Percentiles rank a stretch among this genome's conserved stretches.
Evolutionary conservation across 2,329 filamentous ascomycete genomes (phyloP).

Genomic region (Fusarium nematophilum): DNA sequence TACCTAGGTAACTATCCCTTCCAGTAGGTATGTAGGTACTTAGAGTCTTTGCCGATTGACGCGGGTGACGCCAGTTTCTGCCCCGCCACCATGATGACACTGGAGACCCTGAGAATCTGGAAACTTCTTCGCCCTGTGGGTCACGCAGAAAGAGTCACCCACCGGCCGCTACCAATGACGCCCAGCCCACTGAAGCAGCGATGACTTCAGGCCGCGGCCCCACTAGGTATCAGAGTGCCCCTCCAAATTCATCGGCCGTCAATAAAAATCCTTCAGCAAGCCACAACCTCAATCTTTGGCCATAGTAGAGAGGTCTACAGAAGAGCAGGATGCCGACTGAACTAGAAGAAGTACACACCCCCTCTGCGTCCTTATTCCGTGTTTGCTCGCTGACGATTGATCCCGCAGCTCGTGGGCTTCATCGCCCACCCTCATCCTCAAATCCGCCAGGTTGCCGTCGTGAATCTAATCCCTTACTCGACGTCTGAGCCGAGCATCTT

Average conservation of each 20-base stretch:
- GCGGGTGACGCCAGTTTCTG: too few relatives aligned
- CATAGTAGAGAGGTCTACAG: neutral
- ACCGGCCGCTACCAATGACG: conserved; percentile 30
- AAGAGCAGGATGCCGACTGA: conserved; percentile 73
- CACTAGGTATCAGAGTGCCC: conserved; percentile 41
- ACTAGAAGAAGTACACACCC: conserved; percentile 74
- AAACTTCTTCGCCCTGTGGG: conserved; percentile 42
- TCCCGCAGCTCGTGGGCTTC: conserved; percentile 85
- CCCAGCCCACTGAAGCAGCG: conserved; percentile 40
- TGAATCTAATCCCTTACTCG: conserved; percentile 88
- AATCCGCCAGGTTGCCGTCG: conserved; percentile 85
- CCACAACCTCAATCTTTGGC: neutral
- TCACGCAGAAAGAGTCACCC: conserved; percentile 40
- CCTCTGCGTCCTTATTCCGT: neutral
- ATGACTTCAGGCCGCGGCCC: conserved; percentile 45
- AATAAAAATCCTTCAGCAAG: conserved; percentile 31
- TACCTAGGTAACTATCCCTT: too few relatives aligned
- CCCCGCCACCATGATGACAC: conserved; percentile 41
- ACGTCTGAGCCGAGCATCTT: conserved; percentile 81
- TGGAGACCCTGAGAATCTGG: conserved; percentile 31
- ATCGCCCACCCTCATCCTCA: conserved; percentile 92
- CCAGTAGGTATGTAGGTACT: too few relatives aligned
- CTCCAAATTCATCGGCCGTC: conserved; percentile 41
- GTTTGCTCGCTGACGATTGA: conserved; percentile 19
- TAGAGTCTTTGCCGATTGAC: too few relatives aligned